Percentiles rank a stretch among this genome's conserved stretches.
These are phyloP conservation scores for Sclerotinia trifoliorum DNA, from an alignment of 2,329 filamentous ascomycete genomes.

Conservation along the genomic window DNA sequence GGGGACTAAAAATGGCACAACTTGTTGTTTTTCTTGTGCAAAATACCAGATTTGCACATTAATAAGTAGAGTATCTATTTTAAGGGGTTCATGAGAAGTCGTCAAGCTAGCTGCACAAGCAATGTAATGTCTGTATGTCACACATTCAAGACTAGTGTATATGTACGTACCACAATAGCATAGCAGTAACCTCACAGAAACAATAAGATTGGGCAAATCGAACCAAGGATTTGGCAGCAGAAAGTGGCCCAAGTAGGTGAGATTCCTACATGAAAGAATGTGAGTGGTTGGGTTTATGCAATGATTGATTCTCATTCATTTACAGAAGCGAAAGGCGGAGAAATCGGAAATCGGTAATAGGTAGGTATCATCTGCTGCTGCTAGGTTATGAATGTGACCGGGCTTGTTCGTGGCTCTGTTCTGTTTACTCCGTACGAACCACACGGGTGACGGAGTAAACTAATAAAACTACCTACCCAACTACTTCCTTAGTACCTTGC, in stretches of 20 bases:
- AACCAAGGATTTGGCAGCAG: constrained; percentile 8
- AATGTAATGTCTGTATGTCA: constrained; percentile 7
- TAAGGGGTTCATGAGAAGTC: neutral
- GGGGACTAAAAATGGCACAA: neutral
- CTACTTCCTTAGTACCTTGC: neutral
- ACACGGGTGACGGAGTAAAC: no score
- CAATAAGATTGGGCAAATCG: neutral
- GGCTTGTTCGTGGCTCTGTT: neutral
- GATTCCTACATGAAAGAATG: neutral
- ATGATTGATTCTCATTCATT: constrained; percentile 1
- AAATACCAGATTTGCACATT: neutral
- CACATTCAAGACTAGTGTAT: constrained; percentile 11
- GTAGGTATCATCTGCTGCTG: neutral
- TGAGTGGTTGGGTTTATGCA: constrained; percentile 3
- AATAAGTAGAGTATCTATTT: neutral
- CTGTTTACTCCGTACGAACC: no score
- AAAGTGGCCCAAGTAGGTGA: constrained; percentile 9
- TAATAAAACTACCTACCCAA: no score
- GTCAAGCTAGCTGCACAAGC: neutral
- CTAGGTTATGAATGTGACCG: neutral
- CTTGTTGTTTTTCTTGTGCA: neutral
- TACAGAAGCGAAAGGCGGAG: neutral
- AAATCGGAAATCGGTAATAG: neutral
- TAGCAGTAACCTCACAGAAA: neutral
- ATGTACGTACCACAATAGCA: neutral